Conservation (phyloP, 2,329 filamentous ascomycete species). For the Sarocladium strictum region DNA sequence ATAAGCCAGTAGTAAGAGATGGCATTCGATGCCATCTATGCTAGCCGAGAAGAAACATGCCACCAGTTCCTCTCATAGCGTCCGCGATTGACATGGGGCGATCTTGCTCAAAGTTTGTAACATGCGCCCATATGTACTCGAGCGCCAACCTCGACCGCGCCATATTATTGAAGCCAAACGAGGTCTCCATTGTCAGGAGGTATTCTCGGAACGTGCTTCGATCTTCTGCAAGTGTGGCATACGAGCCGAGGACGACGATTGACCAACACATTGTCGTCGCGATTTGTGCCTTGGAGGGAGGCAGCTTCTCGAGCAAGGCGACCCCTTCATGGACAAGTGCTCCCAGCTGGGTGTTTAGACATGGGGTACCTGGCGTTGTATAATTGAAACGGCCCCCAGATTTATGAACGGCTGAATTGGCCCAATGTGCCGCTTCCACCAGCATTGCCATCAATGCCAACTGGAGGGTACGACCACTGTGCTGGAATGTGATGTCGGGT, state of each 20-base stretch:
- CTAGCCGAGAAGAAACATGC: neutral
- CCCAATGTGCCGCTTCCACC: neutral
- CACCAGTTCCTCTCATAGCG: neutral
- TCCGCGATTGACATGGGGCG: neutral
- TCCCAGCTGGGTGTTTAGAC: neutral
- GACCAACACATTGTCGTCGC: conserved; percentile 2
- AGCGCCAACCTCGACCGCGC: neutral
- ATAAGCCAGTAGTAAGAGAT: neutral
- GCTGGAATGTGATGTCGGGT: neutral
- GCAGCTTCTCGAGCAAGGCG: neutral
- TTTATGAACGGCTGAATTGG: neutral
- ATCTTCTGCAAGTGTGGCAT: neutral
- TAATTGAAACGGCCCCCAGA: no score
- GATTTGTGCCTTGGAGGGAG: neutral
- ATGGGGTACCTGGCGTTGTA: no score
- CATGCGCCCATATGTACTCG: neutral
- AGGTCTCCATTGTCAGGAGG: neutral
- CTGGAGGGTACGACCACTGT: neutral
- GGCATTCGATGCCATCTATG: neutral
- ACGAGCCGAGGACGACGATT: neutral
- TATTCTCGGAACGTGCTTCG: neutral
- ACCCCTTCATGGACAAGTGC: neutral
- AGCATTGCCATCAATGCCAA: neutral
- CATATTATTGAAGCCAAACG: conserved; percentile 1
- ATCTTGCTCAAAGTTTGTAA: neutral